Conservation (phyloP, 352 stramenopile species). For the Phytophthora parvispora region DNA sequence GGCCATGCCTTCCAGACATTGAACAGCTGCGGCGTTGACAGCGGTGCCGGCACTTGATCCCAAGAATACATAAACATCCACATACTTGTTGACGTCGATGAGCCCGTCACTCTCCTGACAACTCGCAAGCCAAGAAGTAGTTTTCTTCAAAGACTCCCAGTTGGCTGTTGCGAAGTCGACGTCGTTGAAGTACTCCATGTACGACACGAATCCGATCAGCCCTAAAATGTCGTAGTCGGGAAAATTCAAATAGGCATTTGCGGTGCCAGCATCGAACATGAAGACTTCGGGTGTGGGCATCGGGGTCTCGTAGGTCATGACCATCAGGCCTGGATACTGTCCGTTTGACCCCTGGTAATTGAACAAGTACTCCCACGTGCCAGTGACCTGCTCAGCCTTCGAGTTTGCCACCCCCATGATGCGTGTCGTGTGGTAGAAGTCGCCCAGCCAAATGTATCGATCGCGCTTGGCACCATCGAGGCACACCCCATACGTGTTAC, state of each 20-base stretch:
- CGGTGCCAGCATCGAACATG: constrained; percentile 31
- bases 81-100: constrained; percentile 36
- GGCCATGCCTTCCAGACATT: constrained; percentile 37
- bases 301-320: constrained; percentile 39
- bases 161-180: constrained; percentile 22
- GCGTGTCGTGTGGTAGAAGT: constrained; percentile 45
- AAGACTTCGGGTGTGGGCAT: constrained; percentile 38
- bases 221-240: constrained; percentile 44
- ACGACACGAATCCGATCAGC: constrained; percentile 37
- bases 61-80: constrained; percentile 28
- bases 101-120: constrained; percentile 32
- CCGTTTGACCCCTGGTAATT: constrained; percentile 29
- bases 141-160: constrained; percentile 29
- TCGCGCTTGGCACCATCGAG: constrained; percentile 42
- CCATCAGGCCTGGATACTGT: constrained; percentile 27
- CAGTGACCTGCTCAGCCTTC: constrained; percentile 32
- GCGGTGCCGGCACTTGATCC: constrained; percentile 25
- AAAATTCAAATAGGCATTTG: constrained; percentile 24
- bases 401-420: constrained; percentile 39
- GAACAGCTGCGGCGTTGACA: constrained; percentile 36
- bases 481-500: constrained; percentile 33
- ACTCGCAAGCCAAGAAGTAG: constrained; percentile 23
- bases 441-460: constrained; percentile 42
- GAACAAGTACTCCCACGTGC: constrained; percentile 41
- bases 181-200: constrained; percentile 45